Evolutionary conservation across 331 rosid species (phyloP).

Genomic region (Quercus tomentella): DNA sequence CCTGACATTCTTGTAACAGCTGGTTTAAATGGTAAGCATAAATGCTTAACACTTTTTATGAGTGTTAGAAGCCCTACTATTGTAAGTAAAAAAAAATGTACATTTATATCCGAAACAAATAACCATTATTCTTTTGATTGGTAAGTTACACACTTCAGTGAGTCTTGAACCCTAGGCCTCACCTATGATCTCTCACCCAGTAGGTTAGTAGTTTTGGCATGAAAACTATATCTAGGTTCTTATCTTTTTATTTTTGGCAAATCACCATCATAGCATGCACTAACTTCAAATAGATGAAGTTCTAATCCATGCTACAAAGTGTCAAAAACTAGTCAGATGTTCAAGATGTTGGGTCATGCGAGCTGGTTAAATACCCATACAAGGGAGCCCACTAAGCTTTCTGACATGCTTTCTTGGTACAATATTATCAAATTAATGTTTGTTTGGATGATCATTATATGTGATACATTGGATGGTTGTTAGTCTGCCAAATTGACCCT

Average conservation of each 20-base stretch:
- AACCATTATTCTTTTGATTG: too few species aligned
- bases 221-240: background rate
- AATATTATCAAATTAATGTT: background rate
- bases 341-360: background rate
- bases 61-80: too few species aligned
- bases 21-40: constrained; percentile 77
- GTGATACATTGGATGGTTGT: constrained; percentile 1
- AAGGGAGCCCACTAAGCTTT: background rate
- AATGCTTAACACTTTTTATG: background rate
- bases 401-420: background rate
- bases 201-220: background rate
- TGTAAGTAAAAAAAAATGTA: too few species aligned
- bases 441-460: background rate
- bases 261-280: background rate
- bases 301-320: background rate
- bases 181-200: too few species aligned
- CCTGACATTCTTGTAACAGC: constrained; percentile 87
- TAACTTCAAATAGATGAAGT: background rate
- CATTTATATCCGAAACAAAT: too few species aligned
- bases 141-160: too few species aligned
- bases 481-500: constrained; percentile 9
- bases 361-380: background rate
- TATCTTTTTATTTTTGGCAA: background rate
- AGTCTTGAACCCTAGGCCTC: too few species aligned
- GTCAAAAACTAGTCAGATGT: background rate